Evolutionary conservation across 177 flowering plant genomes (phyloP), one percentile per base, ranked within the genome.

Genomic region (Vitis hybrid): DNA sequence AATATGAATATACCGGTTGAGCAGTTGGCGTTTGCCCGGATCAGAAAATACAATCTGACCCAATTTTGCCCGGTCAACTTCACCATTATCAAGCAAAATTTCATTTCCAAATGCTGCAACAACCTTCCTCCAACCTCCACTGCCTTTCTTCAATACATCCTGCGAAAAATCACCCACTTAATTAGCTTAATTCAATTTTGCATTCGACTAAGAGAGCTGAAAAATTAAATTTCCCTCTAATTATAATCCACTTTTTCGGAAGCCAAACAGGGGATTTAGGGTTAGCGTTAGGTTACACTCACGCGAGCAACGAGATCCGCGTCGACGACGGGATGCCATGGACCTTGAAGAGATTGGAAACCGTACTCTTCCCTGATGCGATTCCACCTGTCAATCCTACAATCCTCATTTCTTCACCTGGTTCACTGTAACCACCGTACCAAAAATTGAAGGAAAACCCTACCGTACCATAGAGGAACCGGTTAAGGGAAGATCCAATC

Each of bases 381-480:
- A 94, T 94, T 24, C 99, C 99, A 62, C 99, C 99, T 0, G 98
- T 93, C 56, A 93, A 72, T 60, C 99, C 99, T 1, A 94, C 94
- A 14, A 94, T 79, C 77, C 97, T 86, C 98, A 94, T 94, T 62
- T 68, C 56, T 24, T 35, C 27, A 15, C 56, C 5, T 13, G 30
- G 60, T 65, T 59, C 5, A 32, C 40, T 32, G 40, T 32, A 0
- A 32, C 40, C 40, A 32, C 40, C 40, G 5, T 21, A 32, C 40
- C 2, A 32, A 32, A 3, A 32, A 32, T 32, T 32, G 40, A 32
- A 32, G 40, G 40, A 32, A 32, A 32, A 3, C 40, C 40, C 5
- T 32, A 32, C 40, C 5, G 40, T 32, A 6, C 40, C 40, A 6
- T 1, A 32, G 40, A 32, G 40, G 40, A 32, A 32, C 40, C 40